Conservation (phyloP, 2,329 filamentous ascomycete species). For the Aspergillus sp. region DNA sequence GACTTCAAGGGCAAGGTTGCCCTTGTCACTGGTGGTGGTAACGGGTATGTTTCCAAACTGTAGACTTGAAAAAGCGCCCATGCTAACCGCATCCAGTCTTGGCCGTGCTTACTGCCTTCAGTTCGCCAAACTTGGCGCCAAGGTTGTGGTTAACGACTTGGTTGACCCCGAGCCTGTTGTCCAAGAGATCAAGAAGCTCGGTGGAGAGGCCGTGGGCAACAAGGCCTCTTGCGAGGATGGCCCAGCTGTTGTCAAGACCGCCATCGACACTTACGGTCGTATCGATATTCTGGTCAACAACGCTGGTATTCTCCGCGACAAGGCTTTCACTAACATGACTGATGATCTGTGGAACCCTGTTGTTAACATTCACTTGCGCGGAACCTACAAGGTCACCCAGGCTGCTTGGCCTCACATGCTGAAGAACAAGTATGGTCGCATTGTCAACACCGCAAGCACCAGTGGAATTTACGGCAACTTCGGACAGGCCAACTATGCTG, state of each 20-base stretch:
- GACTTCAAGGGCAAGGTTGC: conserved; percentile 84
- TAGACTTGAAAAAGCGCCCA: background rate
- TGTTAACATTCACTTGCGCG: conserved; percentile 85
- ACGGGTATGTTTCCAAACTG: conserved; percentile 55
- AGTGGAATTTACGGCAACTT: conserved; percentile 99
- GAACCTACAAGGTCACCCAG: conserved; percentile 96
- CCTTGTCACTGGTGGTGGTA: conserved; percentile 83
- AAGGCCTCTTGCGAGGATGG: conserved; percentile 94
- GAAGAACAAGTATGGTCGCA: conserved; percentile 97
- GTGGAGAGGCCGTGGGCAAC: conserved; percentile 86
- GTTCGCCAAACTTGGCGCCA: conserved; percentile 79
- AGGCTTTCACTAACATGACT: conserved; percentile 97
- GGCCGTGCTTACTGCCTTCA: conserved; percentile 87
- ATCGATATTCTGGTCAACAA: conserved; percentile 98
- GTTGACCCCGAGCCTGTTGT: conserved; percentile 87
- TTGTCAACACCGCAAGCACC: conserved; percentile 95
- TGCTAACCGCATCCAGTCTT: conserved; percentile 56
- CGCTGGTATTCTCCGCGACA: conserved; percentile 94
- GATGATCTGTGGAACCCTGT: conserved; percentile 92
- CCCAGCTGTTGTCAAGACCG: conserved; percentile 84
- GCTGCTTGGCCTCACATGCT: conserved; percentile 97
- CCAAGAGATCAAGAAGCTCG: conserved; percentile 84
- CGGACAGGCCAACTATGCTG: conserved; percentile 95
- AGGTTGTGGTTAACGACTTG: conserved; percentile 94
- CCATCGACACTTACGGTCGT: conserved; percentile 89